Evolutionary conservation across 495 filamentous ascomycete species (phyloP).

Genomic region (Aspergillus carlsbadensis): DNA sequence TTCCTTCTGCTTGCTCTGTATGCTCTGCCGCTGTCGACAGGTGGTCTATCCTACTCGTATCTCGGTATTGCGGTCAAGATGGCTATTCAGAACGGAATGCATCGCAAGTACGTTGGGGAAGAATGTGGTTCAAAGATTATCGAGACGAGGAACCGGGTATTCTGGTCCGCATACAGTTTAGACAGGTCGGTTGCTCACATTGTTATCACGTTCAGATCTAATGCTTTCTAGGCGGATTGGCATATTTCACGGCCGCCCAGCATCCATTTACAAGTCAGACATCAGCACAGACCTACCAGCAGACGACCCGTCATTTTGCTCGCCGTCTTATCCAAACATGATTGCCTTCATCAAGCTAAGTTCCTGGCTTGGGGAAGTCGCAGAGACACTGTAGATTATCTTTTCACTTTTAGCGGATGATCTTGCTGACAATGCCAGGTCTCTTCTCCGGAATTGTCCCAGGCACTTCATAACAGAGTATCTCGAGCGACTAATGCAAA

Average conservation of each 20-base stretch:
- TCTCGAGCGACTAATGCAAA: neutral
- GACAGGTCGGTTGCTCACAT: constrained; percentile 26
- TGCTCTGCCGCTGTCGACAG: constrained; percentile 36
- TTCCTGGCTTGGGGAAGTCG: neutral
- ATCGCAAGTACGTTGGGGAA: constrained; percentile 30
- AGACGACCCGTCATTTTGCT: constrained; percentile 3
- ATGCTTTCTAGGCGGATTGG: constrained; percentile 14
- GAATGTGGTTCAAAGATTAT: constrained; percentile 26
- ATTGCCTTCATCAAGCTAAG: constrained; percentile 24
- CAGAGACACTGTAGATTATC: neutral
- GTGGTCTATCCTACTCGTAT: constrained; percentile 39
- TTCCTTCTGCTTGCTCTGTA: constrained; percentile 38
- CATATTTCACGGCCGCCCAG: constrained; percentile 39
- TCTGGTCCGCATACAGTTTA: constrained; percentile 39
- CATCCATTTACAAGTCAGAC: constrained; percentile 30
- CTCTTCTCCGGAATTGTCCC: neutral
- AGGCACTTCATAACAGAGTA: neutral
- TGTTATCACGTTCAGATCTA: no score
- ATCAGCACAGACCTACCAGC: constrained; percentile 32
- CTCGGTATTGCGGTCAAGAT: constrained; percentile 35
- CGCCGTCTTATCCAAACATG: constrained; percentile 10
- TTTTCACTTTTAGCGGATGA: no score
- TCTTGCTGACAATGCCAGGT: no score
- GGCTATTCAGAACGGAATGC: constrained; percentile 45
- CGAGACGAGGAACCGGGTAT: constrained; percentile 39